phyloP scores from a whole-genome alignment of 306 rosid species.

The Parietaria judaica region DNA sequence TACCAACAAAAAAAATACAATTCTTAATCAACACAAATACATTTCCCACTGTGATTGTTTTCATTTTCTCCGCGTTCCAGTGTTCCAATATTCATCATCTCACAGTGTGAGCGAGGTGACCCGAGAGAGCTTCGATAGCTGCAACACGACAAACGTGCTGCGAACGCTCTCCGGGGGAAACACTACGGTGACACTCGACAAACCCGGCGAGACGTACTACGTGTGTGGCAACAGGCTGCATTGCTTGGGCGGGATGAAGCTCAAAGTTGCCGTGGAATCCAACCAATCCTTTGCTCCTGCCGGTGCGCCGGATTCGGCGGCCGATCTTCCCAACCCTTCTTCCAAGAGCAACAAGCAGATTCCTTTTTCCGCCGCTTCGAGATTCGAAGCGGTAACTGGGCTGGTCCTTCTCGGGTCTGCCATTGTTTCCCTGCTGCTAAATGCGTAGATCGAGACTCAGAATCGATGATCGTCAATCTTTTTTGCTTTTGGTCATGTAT shows the following conservation, averaged over 20 bases:
- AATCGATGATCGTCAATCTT: too few species aligned
- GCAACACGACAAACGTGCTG: slow-evolving; percentile 60
- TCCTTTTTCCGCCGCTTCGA: slow-evolving; percentile 37
- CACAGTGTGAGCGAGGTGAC: slow-evolving; percentile 52
- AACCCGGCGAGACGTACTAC: slow-evolving; percentile 57
- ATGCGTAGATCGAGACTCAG: too few species aligned
- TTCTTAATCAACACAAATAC: neutral
- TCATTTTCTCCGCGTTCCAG: slow-evolving; percentile 17
- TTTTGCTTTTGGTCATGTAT: too few species aligned
- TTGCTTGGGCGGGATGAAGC: slow-evolving; percentile 90
- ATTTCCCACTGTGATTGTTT: neutral
- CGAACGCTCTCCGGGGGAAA: slow-evolving; percentile 44
- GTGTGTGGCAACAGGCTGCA: slow-evolving; percentile 55
- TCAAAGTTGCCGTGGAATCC: slow-evolving; percentile 38
- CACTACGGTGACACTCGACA: slow-evolving; percentile 55
- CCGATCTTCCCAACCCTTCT: slow-evolving; percentile 29
- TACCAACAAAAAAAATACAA: neutral
- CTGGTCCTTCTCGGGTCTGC: neutral
- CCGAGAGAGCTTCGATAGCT: slow-evolving; percentile 35
- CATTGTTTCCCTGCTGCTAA: neutral
- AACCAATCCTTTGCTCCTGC: slow-evolving; percentile 34
- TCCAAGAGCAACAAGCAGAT: slow-evolving; percentile 37
- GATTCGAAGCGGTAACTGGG: slow-evolving; percentile 3
- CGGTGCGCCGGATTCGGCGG: slow-evolving; percentile 32
- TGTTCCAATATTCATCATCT: slow-evolving; percentile 69